Percentiles rank a stretch among this genome's conserved stretches.
Conservation (phyloP, 768 basidiomycete species). For the Mycena filopes region DNA sequence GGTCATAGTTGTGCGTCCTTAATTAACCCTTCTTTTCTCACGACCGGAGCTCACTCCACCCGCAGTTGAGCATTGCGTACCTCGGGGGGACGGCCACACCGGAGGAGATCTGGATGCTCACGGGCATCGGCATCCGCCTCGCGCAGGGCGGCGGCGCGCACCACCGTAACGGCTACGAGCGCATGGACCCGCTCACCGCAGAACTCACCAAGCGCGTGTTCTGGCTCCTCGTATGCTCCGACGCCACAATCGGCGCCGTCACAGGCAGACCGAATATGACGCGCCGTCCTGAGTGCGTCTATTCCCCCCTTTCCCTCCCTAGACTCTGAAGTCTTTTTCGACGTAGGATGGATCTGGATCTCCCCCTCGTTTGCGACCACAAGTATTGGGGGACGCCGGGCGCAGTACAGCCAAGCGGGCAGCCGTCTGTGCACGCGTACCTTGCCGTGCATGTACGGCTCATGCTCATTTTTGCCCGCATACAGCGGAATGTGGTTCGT, state of each 20-base stretch:
- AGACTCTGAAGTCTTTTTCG: conserved; percentile 14
- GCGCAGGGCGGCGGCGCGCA: not conserved
- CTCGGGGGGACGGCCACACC: not conserved
- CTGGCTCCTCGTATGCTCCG: conserved; percentile 52
- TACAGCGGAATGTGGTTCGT: conserved; percentile 28
- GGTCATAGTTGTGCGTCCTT: not conserved
- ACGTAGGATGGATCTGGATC: conserved; percentile 73
- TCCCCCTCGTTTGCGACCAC: conserved; percentile 59
- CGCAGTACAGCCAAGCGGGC: not conserved
- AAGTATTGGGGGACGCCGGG: conserved; percentile 11
- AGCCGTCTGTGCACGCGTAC: not conserved
- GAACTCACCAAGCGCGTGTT: conserved; percentile 71
- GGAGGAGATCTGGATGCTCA: not conserved
- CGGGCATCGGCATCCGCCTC: not conserved
- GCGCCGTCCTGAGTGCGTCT: conserved; percentile 73
- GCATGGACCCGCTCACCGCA: conserved; percentile 52
- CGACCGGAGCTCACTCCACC: not conserved
- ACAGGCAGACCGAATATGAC: conserved; percentile 73
- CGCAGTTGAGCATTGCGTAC: not conserved
- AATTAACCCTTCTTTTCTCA: not conserved
- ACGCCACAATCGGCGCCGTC: conserved; percentile 51
- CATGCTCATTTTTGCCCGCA: conserved; percentile 8
- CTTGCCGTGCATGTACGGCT: not conserved
- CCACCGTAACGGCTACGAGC: not conserved
- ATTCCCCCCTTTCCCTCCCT: not conserved